Conservation (phyloP, 1,284 basidiomycete genomes). For the Cryptococcus sp. region DNA sequence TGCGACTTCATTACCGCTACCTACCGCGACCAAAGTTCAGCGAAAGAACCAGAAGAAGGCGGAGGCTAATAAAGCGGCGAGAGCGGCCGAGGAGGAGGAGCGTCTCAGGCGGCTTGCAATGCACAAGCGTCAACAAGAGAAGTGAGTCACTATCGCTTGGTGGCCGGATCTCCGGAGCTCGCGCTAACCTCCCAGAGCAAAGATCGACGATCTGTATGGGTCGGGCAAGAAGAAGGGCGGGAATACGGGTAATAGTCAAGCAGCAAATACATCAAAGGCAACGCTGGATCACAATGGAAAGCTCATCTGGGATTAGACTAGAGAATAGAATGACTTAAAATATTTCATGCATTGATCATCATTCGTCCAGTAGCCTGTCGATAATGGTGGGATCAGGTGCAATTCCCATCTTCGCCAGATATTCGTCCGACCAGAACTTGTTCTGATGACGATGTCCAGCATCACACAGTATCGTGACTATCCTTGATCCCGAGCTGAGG, state of each 20-base stretch:
- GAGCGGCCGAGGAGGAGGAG: conserved; percentile 39
- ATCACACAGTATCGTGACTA: conserved; percentile 88
- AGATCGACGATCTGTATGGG: conserved; percentile 40
- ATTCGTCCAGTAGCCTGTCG: conserved; percentile 17
- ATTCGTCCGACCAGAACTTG: conserved; percentile 76
- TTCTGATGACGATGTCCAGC: conserved; percentile 81
- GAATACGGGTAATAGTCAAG: conserved; percentile 2
- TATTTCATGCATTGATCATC: not conserved
- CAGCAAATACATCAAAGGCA: conserved; percentile 15
- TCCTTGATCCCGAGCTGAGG: conserved; percentile 58
- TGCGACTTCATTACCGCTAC: conserved; percentile 16
- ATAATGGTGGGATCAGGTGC: conserved; percentile 48
- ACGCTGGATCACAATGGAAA: conserved; percentile 32
- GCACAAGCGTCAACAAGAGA: conserved; percentile 39
- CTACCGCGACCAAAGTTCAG: conserved; percentile 32
- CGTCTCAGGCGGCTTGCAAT: conserved; percentile 29
- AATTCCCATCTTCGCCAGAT: conserved; percentile 61
- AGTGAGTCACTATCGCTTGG: conserved; percentile 23
- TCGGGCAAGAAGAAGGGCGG: conserved; percentile 18
- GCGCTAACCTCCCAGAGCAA: conserved; percentile 19
- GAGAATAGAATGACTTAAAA: not conserved
- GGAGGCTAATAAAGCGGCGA: conserved; percentile 39
- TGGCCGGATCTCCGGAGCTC: not conserved
- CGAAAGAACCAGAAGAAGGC: conserved; percentile 44
- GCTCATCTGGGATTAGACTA: conserved; percentile 42